Evolutionary conservation across 1,284 basidiomycete genomes (phyloP).

Genomic region (Taiwanofungus camphoratus): DNA sequence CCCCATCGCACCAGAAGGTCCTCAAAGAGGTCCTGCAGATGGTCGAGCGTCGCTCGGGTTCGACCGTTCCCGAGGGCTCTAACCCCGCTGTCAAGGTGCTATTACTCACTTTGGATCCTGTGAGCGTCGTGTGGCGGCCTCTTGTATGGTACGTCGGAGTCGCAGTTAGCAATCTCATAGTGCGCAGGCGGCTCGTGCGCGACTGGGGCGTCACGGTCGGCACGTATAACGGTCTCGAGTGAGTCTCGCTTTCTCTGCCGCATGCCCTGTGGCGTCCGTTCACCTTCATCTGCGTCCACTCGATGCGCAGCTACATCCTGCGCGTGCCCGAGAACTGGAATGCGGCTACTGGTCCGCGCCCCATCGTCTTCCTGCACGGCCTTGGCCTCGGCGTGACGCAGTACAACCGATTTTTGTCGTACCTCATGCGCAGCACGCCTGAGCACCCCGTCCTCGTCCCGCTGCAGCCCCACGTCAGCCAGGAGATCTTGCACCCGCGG

Average conservation of each 20-base stretch:
- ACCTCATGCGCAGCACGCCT: conserved; percentile 48
- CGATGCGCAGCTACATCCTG: conserved; percentile 57
- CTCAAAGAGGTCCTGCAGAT: conserved; percentile 57
- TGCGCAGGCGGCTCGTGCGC: conserved; percentile 42
- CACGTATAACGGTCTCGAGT: conserved; percentile 59
- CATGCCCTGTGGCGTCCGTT: background rate
- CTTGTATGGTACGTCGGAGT: conserved; percentile 66
- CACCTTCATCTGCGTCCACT: background rate
- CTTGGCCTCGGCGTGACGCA: conserved; percentile 78
- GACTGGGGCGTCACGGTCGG: conserved; percentile 44
- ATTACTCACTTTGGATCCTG: conserved; percentile 75
- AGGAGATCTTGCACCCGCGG: conserved; percentile 71
- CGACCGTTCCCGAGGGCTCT: conserved; percentile 56
- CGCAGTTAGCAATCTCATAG: conserved; percentile 45
- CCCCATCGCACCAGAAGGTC: conserved; percentile 40
- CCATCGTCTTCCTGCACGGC: conserved; percentile 83
- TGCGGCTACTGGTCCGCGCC: conserved; percentile 46
- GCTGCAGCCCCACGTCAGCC: conserved; percentile 81
- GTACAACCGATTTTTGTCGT: conserved; percentile 47
- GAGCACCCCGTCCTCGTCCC: conserved; percentile 76
- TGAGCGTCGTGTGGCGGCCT: conserved; percentile 66
- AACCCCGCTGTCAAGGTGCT: conserved; percentile 54
- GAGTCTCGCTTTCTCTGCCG: conserved; percentile 20
- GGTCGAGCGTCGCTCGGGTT: conserved; percentile 72
- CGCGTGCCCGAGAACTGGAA: conserved; percentile 67